These are phyloP conservation scores for Senecio squalidus DNA, from an alignment of 140 eudicot genomes.

Conservation along the genomic window DNA sequence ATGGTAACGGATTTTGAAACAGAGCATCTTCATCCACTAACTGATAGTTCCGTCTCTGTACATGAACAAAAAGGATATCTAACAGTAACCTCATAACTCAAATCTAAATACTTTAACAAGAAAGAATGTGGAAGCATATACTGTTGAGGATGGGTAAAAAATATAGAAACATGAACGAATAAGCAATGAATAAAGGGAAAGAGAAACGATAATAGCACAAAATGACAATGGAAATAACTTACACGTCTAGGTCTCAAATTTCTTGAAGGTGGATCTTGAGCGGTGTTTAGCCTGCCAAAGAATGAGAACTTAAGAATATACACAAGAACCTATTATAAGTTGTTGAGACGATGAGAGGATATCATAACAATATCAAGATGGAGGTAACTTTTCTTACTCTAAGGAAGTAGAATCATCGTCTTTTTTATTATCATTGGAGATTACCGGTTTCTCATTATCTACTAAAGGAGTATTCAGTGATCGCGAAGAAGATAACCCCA, in stretches of 20 bases:
- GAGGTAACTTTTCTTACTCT: slow-evolving; percentile 32
- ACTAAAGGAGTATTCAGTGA: slow-evolving; percentile 21
- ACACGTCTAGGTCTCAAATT: slow-evolving; percentile 50
- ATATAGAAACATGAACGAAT: not conserved
- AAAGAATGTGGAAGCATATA: not conserved
- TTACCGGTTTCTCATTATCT: slow-evolving; percentile 24
- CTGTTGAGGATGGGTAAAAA: not conserved
- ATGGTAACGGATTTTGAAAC: slow-evolving; percentile 8
- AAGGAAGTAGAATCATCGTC: slow-evolving; percentile 30
- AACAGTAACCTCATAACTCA: not conserved
- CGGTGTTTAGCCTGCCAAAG: slow-evolving; percentile 36
- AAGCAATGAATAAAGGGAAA: not conserved
- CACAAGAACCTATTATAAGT: not conserved
- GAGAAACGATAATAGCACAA: not conserved
- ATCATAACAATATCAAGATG: slow-evolving; percentile 3
- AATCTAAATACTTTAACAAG: not conserved
- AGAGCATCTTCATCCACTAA: slow-evolving; percentile 68
- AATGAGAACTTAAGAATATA: slow-evolving; percentile 5
- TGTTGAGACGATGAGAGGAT: not conserved
- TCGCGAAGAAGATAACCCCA: slow-evolving; percentile 25
- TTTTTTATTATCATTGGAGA: slow-evolving; percentile 22
- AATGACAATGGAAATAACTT: slow-evolving; percentile 24
- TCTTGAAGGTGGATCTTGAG: slow-evolving; percentile 26
- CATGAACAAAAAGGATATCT: not conserved
- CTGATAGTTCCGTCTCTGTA: slow-evolving; percentile 40